Evolutionary conservation across 345 rosid species (phyloP).

Genomic region (Syzygium jambos): DNA sequence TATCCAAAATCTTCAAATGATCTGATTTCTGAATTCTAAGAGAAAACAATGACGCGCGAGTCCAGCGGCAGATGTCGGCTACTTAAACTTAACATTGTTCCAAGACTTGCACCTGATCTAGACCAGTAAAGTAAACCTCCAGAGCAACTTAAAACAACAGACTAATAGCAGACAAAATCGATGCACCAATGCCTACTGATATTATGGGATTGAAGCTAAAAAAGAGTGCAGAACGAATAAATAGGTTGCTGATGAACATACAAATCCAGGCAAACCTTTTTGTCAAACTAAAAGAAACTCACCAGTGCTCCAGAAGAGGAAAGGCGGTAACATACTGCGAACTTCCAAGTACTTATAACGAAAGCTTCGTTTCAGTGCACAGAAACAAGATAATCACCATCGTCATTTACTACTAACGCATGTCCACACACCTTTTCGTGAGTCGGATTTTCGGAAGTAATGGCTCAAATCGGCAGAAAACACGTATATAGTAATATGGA

Average conservation of each 20-base stretch:
- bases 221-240: not conserved
- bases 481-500: not conserved
- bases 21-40: not conserved
- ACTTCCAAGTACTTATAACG: not conserved
- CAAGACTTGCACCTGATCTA: not conserved
- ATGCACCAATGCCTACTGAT: not conserved
- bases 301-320: not conserved
- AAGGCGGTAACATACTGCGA: not conserved
- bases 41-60: not conserved
- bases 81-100: not conserved
- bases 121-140: not conserved
- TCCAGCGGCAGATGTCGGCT: not conserved
- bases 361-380: not conserved
- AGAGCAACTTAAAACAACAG: not conserved
- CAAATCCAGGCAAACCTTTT: not conserved
- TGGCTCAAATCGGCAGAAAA: not conserved
- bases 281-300: not conserved
- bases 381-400: not conserved
- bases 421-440: not conserved
- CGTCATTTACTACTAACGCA: not conserved
- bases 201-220: not conserved
- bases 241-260: not conserved
- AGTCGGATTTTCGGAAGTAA: not conserved
- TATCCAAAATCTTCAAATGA: not conserved
- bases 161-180: not conserved